Evolutionary conservation across 768 basidiomycete genomes (phyloP), one percentile per base, ranked within the genome.

Genomic region (Boletus vinaceobasis): DNA sequence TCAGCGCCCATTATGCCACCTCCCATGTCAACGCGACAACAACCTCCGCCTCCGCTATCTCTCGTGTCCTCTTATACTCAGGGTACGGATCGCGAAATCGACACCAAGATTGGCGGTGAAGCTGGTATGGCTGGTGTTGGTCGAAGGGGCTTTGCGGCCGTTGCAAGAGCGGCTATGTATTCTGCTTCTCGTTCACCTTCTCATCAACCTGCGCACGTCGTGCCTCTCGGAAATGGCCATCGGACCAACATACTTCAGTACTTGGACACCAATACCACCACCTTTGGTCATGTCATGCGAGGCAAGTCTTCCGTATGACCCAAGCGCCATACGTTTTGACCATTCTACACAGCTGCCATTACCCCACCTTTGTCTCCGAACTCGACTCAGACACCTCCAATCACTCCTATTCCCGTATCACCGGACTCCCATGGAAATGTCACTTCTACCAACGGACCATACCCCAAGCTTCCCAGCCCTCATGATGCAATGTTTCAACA

Each of bases 61-160:
- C 56, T 61, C 8, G 26, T 44, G 0, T 23, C 40, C 36, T 35
- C 55, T 35, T 55, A 48, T 11, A 3, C 54, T 21, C 61, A 19
- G 26, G 35, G 29, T 10, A 31, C 37, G 40, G 51, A 65, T 31
- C 69, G 65, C 7, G 77, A 80, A 33, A 76, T 85, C 9, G 81
- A 88, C 64, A 90, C 88, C n/a, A 83, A 86, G 66, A 77, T 65
- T 3, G 88, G 89, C 4, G 89, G 89, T 7, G 83, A 77, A 50
- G 89, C 88, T 9, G 88, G 89, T 1, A 94, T 95, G 93, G 93
- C 93, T 1, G 93, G 93, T 9, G 91, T 95, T 7, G 93, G 93
- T 8, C 75, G 93, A 56, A 75, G 92, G 60, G 93, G 90, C 1
- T 93, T 93, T 55, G 78, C 77, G 13, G 88, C 91, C 17, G 88